Conservation (phyloP, 257 asterid genomes). For the Nicotiana otophora region DNA sequence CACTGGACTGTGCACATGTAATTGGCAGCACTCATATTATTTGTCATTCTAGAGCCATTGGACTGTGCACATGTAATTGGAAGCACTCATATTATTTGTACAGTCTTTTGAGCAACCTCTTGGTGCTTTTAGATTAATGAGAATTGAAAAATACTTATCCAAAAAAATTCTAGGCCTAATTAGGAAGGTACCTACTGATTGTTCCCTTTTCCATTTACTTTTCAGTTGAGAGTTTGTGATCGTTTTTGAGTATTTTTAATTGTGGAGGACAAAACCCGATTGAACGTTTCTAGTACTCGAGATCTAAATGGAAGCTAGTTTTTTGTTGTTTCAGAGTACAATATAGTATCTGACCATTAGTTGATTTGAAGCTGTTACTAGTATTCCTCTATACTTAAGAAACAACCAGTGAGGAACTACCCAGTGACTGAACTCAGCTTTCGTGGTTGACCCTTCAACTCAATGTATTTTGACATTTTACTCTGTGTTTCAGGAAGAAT, state of each 20-base stretch:
- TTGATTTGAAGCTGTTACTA: background rate
- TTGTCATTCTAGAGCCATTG: background rate
- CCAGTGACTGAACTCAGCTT: background rate
- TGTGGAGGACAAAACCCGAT: background rate
- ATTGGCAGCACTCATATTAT: background rate
- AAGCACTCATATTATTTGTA: background rate
- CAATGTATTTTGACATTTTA: background rate
- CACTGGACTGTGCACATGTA: background rate
- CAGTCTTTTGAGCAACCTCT: constrained; percentile 1
- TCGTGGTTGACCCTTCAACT: background rate
- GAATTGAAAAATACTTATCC: background rate
- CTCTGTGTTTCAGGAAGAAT: constrained; percentile 56
- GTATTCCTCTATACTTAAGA: background rate
- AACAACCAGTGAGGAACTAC: background rate
- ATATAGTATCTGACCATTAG: background rate
- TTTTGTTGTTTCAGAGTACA: background rate
- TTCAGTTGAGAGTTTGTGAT: background rate
- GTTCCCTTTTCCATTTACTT: background rate
- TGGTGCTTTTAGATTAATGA: background rate
- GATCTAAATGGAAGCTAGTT: background rate
- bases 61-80: background rate
- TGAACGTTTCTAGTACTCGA: background rate
- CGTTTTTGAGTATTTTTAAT: background rate
- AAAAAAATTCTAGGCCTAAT: background rate
- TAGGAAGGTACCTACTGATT: background rate